Base-by-base conservation (phyloP, 768 basidiomycete genomes). In the Lepiota brunneoincarnata region DNA sequence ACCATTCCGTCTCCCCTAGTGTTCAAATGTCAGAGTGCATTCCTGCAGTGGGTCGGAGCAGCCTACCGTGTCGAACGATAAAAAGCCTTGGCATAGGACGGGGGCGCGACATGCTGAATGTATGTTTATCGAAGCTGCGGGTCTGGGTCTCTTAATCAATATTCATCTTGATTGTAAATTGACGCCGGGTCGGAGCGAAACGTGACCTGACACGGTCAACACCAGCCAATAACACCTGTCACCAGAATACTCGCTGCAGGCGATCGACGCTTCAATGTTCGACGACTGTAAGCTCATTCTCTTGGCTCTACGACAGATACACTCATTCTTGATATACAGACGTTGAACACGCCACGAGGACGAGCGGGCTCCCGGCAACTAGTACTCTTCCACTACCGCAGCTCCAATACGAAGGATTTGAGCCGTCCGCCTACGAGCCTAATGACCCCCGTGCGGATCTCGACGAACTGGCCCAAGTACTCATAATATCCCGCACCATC, bases 1-100 rank as follows among this genome's bases (percentile, higher is more conserved):
- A 91, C 93, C 94, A 98, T 67, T 95, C 94, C 1, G 95, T 98
- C 74, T 97, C 89, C 28, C 93, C 90, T 92, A 49, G 17, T 37
- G 11, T 12, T 50, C 38, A 34, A 31, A 37, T 9, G 44, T 49
- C 42, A 23, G 45, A 39, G 12, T 23, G 34, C 18, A 45, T 46
- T 18, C 38, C 42, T 37, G 26, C 23, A 38, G 34, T 55, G 6
- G 52, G 35, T 10, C 53, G 38, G 28, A 21, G 40, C 14, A 2
- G 63, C 62, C 34, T 59, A 84, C 89, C 92, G 66, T 94, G 91
- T 56, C 91, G 81, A 61, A 93, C 76, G 43, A 93, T 70, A 67
- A 91, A 89, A 44, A 94, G 70, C 51, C 91, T 80, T 28, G 91
- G 91, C 71, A 82, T 80, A 45, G 79, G 81, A 49, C 75, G 78